Evolutionary conservation across 2,329 filamentous ascomycete genomes (phyloP), one percentile per base, ranked within the genome.

Genomic region (Akanthomyces muscarius): DNA sequence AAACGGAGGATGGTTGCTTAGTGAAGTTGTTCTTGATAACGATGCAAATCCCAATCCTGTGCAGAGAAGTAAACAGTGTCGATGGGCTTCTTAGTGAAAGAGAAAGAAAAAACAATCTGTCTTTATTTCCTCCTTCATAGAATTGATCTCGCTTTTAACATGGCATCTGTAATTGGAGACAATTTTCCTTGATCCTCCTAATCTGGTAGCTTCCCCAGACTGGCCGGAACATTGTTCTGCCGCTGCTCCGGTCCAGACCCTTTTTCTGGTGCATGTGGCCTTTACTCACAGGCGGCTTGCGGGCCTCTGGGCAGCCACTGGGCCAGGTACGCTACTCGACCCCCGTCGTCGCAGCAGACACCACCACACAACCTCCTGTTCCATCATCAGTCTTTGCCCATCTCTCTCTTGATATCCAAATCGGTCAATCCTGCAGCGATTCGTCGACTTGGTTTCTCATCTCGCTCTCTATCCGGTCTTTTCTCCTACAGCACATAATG

Each of bases 201-300:
- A 36, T 41, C 2, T 8, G 45, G 45, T 25, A 30, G 16, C 25
- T n/a, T 8, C 21, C 47, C 18, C 3, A 28, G 13, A 51, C 4
- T 30, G 5, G n/a, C 14, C 74, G 74, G 74, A 76, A 65, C 69
- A 76, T 73, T 60, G 64, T 74, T 75, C 61, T 45, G 62, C 72
- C 73, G 73, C 60, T 44, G 38, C 61, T 10, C 58, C 56, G 63
- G 66, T 65, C 6, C 14, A 38, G 33, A 25, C 65, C 28, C 65
- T 66, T 72, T 75, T 75, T 69, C 75, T 67, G 76, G 77, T 61
- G 50, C 58, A 77, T 74, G 76, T 78, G 76, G 76, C 76, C 76
- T 78, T 72, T 77, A 77, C 73, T 76, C 69, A 66, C 64, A 36
- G 33, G 65, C 65, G 67, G 64, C 64, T 65, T 64, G 66, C 70